A percentile compares a stretch with the other conserved stretches of the same genome.
Conservation (phyloP, 2,329 filamentous ascomycete species). For the Lachnellula subtilissima region DNA sequence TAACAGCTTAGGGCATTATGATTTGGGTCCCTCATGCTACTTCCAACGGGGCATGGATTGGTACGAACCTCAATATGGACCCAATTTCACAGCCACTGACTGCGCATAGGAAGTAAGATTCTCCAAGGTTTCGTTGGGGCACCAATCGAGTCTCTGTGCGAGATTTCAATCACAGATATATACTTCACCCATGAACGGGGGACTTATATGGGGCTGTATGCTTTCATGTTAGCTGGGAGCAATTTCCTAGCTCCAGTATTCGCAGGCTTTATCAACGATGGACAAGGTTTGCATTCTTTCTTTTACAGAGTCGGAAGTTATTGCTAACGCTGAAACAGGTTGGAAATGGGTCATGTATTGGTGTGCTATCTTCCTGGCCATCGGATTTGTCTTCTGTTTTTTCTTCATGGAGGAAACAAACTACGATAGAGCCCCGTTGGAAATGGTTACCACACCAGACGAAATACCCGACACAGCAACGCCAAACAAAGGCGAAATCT, state of each 20-base stretch:
- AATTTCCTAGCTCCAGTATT: conserved; percentile 45
- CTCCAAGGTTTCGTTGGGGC: conserved; percentile 26
- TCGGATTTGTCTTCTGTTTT: conserved; percentile 48
- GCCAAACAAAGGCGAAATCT: conserved; percentile 7
- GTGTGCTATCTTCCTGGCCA: conserved; percentile 48
- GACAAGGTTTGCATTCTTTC: conserved; percentile 27
- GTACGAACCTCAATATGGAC: conserved; percentile 13
- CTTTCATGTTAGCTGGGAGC: conserved; percentile 39
- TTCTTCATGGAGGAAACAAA: conserved; percentile 58
- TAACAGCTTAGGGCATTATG: conserved; percentile 27
- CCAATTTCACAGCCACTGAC: conserved; percentile 5
- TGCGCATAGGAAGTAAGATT: conserved; percentile 19
- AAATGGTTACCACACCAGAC: conserved; percentile 3
- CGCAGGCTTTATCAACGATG: conserved; percentile 45
- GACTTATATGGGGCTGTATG: conserved; percentile 39
- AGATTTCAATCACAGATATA: conserved; percentile 33
- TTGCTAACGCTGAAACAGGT: background rate
- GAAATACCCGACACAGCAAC: conserved; percentile 10
- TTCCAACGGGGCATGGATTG: conserved; percentile 35
- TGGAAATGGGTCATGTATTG: conserved; percentile 46
- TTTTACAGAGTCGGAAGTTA: background rate
- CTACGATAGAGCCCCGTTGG: conserved; percentile 21
- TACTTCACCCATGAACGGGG: conserved; percentile 43
- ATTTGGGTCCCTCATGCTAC: conserved; percentile 34
- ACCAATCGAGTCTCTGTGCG: conserved; percentile 29